A percentile compares a stretch with the other conserved stretches of the same genome.
phyloP scores from a whole-genome alignment of 306 rosid species.

The Lathyrus aphaca region DNA sequence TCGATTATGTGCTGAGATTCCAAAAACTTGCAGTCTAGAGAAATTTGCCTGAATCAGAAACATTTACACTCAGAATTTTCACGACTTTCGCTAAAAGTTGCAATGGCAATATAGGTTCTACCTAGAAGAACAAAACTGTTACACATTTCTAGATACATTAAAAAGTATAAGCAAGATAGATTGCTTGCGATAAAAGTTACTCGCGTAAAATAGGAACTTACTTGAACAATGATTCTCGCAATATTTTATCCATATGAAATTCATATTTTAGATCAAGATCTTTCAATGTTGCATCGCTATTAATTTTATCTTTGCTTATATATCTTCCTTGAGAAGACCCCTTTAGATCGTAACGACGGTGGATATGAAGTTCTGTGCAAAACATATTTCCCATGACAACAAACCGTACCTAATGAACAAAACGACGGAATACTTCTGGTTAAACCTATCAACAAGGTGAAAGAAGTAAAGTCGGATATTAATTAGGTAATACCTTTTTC shows the following conservation, averaged over 20 bases:
- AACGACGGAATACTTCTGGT: constrained; percentile 36
- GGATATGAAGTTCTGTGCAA: constrained; percentile 85
- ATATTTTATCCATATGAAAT: constrained; percentile 89
- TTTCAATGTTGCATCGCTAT: constrained; percentile 74
- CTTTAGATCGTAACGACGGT: constrained; percentile 89
- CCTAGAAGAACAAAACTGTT: background rate
- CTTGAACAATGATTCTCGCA: constrained; percentile 79
- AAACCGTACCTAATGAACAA: constrained; percentile 81
- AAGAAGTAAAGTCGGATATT: constrained; percentile 35
- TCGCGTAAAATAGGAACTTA: constrained; percentile 49
- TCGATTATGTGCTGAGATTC: constrained; percentile 88
- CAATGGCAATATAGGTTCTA: background rate
- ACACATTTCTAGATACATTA: background rate
- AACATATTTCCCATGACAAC: constrained; percentile 99
- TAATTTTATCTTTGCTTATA: constrained; percentile 61
- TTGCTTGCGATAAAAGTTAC: constrained; percentile 1
- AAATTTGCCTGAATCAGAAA: constrained; percentile 71
- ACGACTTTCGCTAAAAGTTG: background rate
- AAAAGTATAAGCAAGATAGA: too few species aligned
- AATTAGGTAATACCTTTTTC: constrained; percentile 70
- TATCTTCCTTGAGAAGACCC: constrained; percentile 89
- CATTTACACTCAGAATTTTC: constrained; percentile 20
- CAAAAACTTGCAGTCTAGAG: constrained; percentile 81
- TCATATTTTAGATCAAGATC: constrained; percentile 83
- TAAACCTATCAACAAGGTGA: constrained; percentile 29